Evolutionary conservation across 1,139 yeast species (phyloP).

Genomic region (Zygosaccharomyces pseudobailii): DNA sequence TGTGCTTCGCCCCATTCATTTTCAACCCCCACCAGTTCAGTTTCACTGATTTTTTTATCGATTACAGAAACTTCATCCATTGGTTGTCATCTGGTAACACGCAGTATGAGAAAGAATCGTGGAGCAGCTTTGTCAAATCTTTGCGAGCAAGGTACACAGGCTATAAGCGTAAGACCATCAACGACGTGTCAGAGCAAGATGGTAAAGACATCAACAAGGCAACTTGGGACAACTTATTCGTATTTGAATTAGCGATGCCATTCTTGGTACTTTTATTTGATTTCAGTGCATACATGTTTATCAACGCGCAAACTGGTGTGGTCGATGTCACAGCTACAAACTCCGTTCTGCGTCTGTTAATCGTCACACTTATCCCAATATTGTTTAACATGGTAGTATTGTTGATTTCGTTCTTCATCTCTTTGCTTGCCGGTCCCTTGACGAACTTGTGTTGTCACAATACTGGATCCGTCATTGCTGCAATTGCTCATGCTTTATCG

Average conservation of each 20-base stretch:
- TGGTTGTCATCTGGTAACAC: conserved; percentile 72
- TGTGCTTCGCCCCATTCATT: conserved; percentile 72
- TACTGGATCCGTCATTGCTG: conserved; percentile 44
- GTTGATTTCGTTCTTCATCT: conserved; percentile 42
- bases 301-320: conserved; percentile 68
- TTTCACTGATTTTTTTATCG: conserved; percentile 62
- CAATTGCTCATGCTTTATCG: conserved; percentile 47
- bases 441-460: conserved; percentile 38
- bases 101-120: conserved; percentile 46
- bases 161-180: conserved; percentile 43
- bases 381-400: conserved; percentile 43
- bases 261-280: conserved; percentile 40
- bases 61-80: conserved; percentile 56
- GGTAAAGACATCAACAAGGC: conserved; percentile 38
- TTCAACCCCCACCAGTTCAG: conserved; percentile 87
- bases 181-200: conserved; percentile 34
- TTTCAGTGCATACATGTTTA: conserved; percentile 59
- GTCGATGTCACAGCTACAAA: conserved; percentile 44
- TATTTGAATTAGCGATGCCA: conserved; percentile 53
- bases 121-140: conserved; percentile 54
- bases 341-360: conserved; percentile 47
- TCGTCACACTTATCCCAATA: conserved; percentile 53
- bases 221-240: conserved; percentile 45
- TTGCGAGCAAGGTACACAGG: conserved; percentile 66
- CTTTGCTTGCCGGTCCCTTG: conserved; percentile 47